Evolutionary conservation across 2,329 filamentous ascomycete genomes (phyloP), one percentile per base, ranked within the genome.

Genomic region (Passalora sequoiae): DNA sequence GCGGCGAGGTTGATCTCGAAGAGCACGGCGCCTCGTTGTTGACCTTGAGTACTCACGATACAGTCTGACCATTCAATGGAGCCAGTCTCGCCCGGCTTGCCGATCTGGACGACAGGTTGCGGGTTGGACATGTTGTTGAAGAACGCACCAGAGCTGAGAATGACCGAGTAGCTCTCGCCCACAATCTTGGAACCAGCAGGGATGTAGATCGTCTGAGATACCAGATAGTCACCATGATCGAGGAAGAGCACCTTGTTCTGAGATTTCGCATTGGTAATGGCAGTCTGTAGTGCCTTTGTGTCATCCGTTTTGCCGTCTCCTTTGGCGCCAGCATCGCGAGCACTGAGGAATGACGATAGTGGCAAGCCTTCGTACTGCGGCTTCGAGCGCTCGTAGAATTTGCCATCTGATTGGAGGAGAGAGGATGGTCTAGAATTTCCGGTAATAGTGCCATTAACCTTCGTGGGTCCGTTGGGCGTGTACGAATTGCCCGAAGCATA

Each of bases 41-140:
- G 66, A 1, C 84, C 85, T 44, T 78, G 73, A 0, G 83, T 86
- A 42, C 79, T 80, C 10, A 89, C 71, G 37, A 89, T 75, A 56
- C 85, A 78, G 60, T 89, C 85, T 4, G 76, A 80, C 70, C 82
- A 79, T 61, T 89, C 84, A 13, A 89, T 70, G 10, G 68, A 69
- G 4, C 86, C 86, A 7, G 63, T 63, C 17, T 87, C 77, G 3
- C 83, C 82, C 0, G 76, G 69, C 4, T 68, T 67, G 9, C 83
- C 84, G n/a, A 88, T 74, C 52, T 80, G 76, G 1, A 89, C 70
- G 0, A 89, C 78, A 0, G 81, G 76, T 25, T 77, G 69, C 0
- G 85, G 84, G 35, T 70, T 70, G 44, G 66, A 71, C 36, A 77
- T 73, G 53, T 80, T 70, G 42, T 72, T 68, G 58, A 82, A 84